Evolutionary conservation across 352 stramenopile genomes (phyloP).

Genomic region (Globisporangium takayamanum): DNA sequence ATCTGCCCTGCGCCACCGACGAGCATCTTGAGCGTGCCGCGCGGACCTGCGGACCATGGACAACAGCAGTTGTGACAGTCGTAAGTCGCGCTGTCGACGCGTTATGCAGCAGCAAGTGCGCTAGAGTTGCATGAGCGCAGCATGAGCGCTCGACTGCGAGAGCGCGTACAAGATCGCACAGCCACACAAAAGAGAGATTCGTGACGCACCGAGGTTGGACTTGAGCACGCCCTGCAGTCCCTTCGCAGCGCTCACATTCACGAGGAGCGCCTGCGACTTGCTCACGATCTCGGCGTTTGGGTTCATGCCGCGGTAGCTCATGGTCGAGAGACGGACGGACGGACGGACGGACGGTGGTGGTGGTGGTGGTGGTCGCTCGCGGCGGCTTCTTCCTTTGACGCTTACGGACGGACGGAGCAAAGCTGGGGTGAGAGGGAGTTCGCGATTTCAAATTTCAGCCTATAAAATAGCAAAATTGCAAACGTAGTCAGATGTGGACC

Average conservation of each 20-base stretch:
- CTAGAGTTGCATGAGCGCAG: not conserved
- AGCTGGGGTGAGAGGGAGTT: too few relatives aligned
- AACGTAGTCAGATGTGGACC: too few relatives aligned
- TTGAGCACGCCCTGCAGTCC: conserved; percentile 96
- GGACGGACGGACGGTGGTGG: too few relatives aligned
- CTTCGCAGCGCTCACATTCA: conserved; percentile 97
- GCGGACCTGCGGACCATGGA: conserved; percentile 60
- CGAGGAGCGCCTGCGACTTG: conserved; percentile 92
- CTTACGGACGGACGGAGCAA: too few relatives aligned
- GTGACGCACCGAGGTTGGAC: conserved; percentile 81
- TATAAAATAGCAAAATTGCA: too few relatives aligned
- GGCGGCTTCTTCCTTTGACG: too few relatives aligned
- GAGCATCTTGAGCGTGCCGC: conserved; percentile 99
- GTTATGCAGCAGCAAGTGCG: not conserved
- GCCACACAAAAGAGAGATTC: not conserved
- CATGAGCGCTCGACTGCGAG: not conserved
- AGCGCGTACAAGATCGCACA: not conserved
- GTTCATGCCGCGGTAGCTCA: conserved; percentile 87
- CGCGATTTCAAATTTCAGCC: too few relatives aligned
- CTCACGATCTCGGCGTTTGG: conserved; percentile 96
- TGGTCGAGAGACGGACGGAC: conserved; percentile 13
- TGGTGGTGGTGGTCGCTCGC: too few relatives aligned
- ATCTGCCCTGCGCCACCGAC: conserved; percentile 98
- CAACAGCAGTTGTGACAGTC: not conserved
- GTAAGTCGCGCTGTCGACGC: not conserved